phyloP scores from a whole-genome alignment of 225 moss, liverwort and hornwort species.

The Bryoerythrophyllum caledonicum region DNA sequence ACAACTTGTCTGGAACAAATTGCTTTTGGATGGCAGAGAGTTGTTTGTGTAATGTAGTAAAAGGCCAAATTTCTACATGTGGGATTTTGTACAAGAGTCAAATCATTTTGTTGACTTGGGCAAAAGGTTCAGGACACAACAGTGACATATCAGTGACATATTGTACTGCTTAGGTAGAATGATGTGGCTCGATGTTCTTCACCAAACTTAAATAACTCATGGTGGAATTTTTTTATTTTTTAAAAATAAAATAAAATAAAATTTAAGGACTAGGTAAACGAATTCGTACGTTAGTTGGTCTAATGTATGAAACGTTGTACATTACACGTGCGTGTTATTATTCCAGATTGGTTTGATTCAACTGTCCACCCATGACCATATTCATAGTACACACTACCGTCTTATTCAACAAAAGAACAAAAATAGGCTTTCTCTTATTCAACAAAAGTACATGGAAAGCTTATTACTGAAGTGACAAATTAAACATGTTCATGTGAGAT shows the following conservation, averaged over 20 bases:
- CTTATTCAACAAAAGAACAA: no score
- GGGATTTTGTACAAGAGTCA: neutral
- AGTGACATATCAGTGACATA: no score
- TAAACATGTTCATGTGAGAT: neutral
- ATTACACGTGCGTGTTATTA: neutral
- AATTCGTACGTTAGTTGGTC: neutral
- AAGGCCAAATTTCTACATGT: no score
- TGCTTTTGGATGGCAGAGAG: no score
- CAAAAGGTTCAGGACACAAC: neutral
- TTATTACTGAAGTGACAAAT: neutral
- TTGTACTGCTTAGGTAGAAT: neutral
- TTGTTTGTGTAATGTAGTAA: no score
- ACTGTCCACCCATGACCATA: neutral
- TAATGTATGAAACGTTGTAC: neutral
- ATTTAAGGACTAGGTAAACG: neutral
- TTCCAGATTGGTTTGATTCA: neutral
- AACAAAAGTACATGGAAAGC: neutral
- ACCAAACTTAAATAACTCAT: neutral
- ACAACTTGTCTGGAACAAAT: no score
- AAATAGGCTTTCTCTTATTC: neutral
- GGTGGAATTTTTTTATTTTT: neutral
- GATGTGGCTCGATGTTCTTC: neutral
- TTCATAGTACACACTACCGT: neutral
- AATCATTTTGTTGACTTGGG: neutral
- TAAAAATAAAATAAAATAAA: neutral